Base-by-base conservation (phyloP, 495 filamentous ascomycete species). In the Venustampulla echinocandica region DNA sequence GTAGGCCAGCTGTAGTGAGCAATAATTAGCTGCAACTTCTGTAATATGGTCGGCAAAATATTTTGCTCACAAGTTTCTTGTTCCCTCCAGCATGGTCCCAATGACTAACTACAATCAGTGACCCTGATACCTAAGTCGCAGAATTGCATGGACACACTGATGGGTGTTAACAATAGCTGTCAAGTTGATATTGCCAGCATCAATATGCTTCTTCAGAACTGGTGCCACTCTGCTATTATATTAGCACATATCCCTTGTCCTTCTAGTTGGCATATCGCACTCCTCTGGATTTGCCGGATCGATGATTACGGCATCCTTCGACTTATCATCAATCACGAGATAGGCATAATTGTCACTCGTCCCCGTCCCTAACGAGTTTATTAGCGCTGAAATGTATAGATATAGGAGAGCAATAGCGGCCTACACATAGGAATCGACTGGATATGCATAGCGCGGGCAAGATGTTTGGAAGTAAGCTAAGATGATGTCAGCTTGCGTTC, bases 391-490 rank as follows among this genome's bases (percentile, higher is more conserved):
- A 28, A 24, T 44, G 22, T 13, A 13, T 38, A 13, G 7, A 27
- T 10, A 44, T 20, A 23, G 11, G 33, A 27, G 44, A 13, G 14
- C 30, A 14, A 3, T 25, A 46, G 28, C 11, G 15, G 75, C 85
- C 59, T 80, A 95, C 90, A 97, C 92, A 97, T 98, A 25, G 92
- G 92, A 69, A 98, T 95, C 46, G 87, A 88, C 63, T 89, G 79
- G 65, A 98, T 84, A 81, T 96, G 89, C 92, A 98, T 98, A 15
- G 46, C 41, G 43, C 53, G 53, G 3, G 49, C 30, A 10, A 53
- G 24, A 21, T 34, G 45, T 15, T 34, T 4, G n/a, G 43, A 44
- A 9, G 41, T 37, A 41, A 52, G 52, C 47, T 58, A 38, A 42
- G 34, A 37, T 23, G 15, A 27, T 40, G 37, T 40, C 37, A 40